Conservation (phyloP, 441 rosid species). For the Pelargonium fulgidum region DNA sequence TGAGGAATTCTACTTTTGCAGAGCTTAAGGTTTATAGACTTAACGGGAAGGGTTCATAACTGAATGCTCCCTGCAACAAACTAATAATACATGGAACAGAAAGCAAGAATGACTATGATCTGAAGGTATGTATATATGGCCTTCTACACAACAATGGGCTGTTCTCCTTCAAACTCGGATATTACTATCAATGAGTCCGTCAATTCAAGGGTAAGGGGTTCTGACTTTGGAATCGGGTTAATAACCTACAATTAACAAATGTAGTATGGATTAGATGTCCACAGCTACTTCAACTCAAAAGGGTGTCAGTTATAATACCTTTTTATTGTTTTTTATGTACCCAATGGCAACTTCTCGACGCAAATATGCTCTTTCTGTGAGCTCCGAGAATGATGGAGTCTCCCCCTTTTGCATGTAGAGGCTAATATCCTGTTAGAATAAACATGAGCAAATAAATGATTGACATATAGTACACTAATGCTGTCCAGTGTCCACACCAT, state of each 20-base stretch:
- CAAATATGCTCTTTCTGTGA: constrained; percentile 69
- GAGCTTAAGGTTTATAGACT: no score
- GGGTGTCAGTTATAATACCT: constrained; percentile 30
- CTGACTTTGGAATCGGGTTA: constrained; percentile 64
- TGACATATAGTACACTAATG: not conserved
- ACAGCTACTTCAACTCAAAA: not conserved
- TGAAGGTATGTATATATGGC: not conserved
- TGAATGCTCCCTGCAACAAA: not conserved
- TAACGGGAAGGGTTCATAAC: no score
- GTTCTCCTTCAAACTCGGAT: constrained; percentile 88
- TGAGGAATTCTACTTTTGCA: no score
- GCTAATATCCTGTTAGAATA: constrained; percentile 47
- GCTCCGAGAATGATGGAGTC: constrained; percentile 74
- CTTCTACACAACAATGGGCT: constrained; percentile 34
- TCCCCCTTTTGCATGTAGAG: constrained; percentile 84
- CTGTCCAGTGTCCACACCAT: not conserved
- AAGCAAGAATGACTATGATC: constrained; percentile 6
- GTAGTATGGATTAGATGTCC: not conserved
- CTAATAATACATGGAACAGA: not conserved
- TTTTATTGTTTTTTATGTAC: constrained; percentile 58
- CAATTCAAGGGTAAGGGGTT: constrained; percentile 47
- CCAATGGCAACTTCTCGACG: constrained; percentile 89
- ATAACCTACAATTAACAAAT: constrained; percentile 48
- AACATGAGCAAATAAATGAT: not conserved
- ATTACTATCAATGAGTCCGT: constrained; percentile 75